Conservation (phyloP, 139 green algal genomes). For the Chloropicon primus region DNA sequence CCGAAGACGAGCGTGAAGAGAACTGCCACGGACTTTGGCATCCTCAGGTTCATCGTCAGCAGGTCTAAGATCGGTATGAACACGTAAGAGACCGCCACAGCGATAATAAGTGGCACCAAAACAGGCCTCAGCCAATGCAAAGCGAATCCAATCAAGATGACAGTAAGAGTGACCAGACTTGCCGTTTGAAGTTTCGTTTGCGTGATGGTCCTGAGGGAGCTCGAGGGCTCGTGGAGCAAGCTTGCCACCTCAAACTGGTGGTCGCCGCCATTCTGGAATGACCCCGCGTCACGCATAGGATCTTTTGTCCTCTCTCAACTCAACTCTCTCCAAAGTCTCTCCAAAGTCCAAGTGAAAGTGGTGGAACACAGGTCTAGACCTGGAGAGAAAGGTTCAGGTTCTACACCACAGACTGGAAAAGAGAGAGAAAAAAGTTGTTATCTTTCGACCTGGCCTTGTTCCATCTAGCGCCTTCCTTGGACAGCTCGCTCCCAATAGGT, state of each 20-base stretch:
- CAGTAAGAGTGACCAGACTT: background rate
- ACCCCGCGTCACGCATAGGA: too few species aligned
- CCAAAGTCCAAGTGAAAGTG: too few species aligned
- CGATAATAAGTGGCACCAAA: constrained; percentile 10
- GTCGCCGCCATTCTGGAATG: background rate
- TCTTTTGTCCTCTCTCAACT: too few species aligned
- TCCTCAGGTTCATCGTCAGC: background rate
- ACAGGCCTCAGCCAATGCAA: constrained; percentile 12
- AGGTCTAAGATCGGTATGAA: constrained; percentile 11
- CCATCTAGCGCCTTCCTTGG: too few species aligned
- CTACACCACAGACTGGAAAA: too few species aligned
- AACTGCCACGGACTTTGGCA: background rate
- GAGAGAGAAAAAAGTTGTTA: too few species aligned
- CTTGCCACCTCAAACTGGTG: background rate
- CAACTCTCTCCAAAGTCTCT: too few species aligned
- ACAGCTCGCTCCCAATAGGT: too few species aligned
- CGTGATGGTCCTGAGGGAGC: background rate
- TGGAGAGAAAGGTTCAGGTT: too few species aligned
- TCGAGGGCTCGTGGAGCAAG: background rate
- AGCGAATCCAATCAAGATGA: constrained; percentile 2
- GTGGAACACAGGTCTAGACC: too few species aligned
- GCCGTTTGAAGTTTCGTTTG: background rate
- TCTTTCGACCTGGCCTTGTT: too few species aligned
- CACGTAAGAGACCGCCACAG: constrained; percentile 7
- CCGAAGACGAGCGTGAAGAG: background rate